phyloP scores from a whole-genome alignment of 2,329 filamentous ascomycete species.

The Aspergillus unguis region DNA sequence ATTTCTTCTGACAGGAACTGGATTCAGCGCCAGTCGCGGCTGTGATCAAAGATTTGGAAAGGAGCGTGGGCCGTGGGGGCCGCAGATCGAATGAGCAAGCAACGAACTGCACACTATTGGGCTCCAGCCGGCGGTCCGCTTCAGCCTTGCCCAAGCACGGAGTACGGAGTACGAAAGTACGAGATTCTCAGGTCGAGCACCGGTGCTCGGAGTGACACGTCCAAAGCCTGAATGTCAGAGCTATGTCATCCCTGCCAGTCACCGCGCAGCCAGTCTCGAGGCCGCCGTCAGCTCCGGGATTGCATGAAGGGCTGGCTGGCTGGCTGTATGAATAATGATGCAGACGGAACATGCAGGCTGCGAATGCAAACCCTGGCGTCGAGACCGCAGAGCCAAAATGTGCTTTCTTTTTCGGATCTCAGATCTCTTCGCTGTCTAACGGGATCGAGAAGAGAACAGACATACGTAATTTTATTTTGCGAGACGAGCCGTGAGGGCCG shows the following conservation, averaged over 20 bases:
- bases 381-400: not conserved
- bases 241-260: constrained; percentile 3
- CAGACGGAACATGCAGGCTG: constrained; percentile 9
- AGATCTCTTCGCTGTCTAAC: constrained; percentile 1
- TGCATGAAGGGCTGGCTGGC: constrained; percentile 1
- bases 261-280: constrained; percentile 16
- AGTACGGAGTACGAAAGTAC: not conserved
- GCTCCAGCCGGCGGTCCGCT: constrained; percentile 20
- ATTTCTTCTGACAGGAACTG: not conserved
- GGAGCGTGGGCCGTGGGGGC: constrained; percentile 8
- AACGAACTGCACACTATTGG: constrained; percentile 15
- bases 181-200: not conserved
- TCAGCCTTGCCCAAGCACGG: constrained; percentile 16
- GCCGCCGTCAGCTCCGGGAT: constrained; percentile 14
- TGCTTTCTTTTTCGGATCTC: constrained; percentile 2
- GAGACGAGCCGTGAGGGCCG: not conserved
- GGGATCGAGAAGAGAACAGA: not conserved
- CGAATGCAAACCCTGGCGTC: constrained; percentile 1
- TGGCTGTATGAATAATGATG: not conserved
- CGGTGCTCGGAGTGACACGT: not conserved
- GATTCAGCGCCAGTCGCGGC: constrained; percentile 24
- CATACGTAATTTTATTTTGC: not conserved
- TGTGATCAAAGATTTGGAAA: constrained; percentile 13
- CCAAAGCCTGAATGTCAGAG: not conserved
- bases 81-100: constrained; percentile 11